Evolutionary conservation across 2,329 filamentous ascomycete species (phyloP), one percentile per base, ranked within the genome.

Genomic region (Microcera coccophila): DNA sequence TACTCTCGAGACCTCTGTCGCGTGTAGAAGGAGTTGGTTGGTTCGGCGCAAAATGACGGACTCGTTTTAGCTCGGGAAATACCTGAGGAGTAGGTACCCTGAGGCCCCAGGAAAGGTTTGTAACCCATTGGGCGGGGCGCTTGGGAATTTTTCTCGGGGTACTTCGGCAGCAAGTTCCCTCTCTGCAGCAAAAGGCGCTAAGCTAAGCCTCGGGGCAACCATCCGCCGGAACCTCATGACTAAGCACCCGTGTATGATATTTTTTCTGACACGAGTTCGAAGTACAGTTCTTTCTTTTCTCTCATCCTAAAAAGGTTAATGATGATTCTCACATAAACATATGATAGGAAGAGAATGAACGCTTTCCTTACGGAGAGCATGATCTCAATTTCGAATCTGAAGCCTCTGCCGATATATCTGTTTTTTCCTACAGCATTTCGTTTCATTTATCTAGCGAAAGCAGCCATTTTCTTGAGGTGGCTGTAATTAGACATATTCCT

Each of bases 301-400:
- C 52, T 61, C 52, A 61, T 59, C 46, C 54, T 60, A 64, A 62
- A 52, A 52, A 64, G 63, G 78, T 77, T 80, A 44, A 63, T 82
- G 79, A 82, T 82, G 79, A 82, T 78, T 74, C 66, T 62, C 63
- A 60, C 63, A 71, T 68, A 70, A 72, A 68, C 60, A 65, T 65
- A 79, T 79, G 75, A 82, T 82, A 82, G 79, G 79, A 82, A 82
- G 79, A 82, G 78, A 75, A 71, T 81, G 77, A 82, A 76, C 69
- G 73, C 70, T 74, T 65, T 66, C 66, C 58, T 50, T 48, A 54
- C 52, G 66, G 71, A 68, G 68, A 72, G 71, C 68, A 74, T 82
- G 79, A 82, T 82, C 73, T 80, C 73, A 81, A 70, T 65, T 68
- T 66, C 62, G 63, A 73, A 77, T 81, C 79, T 81, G 78, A 82